Conservation (phyloP, 2,329 filamentous ascomycete species). For the Chrysosporium queenslandicum region DNA sequence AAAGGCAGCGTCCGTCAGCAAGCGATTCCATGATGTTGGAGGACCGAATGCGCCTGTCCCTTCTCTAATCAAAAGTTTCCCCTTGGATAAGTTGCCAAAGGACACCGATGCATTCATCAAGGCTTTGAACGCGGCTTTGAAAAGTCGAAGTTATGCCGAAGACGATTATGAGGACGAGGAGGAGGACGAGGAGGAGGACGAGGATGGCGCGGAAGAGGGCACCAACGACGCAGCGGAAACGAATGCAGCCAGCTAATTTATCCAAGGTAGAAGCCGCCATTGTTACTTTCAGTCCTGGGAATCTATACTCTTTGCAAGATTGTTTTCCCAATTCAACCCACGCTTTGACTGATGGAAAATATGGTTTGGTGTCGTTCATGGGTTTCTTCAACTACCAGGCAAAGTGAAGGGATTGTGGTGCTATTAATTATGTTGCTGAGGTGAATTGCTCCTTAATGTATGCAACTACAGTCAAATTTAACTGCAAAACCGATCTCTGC, state of each 20-base stretch:
- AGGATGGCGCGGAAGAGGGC: background rate
- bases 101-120: background rate
- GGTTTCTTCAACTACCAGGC: no score
- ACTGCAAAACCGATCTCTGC: no score
- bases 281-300: background rate
- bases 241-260: background rate
- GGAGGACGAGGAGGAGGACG: background rate
- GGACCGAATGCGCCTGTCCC: slow-evolving; percentile 11
- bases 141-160: background rate
- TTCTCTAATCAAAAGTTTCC: slow-evolving; percentile 13
- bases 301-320: no score
- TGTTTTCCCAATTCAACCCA: no score
- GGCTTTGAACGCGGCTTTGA: background rate
- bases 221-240: background rate
- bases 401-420: no score
- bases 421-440: no score
- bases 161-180: background rate
- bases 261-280: background rate
- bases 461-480: no score
- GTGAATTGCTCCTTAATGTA: no score
- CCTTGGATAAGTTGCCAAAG: slow-evolving; percentile 1
- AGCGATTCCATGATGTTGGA: slow-evolving; percentile 14
- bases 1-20: slow-evolving; percentile 9
- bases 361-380: no score
- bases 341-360: no score